Evolutionary conservation across 2,329 filamentous ascomycete genomes (phyloP).

Genomic region (Pleomassaria siparia): DNA sequence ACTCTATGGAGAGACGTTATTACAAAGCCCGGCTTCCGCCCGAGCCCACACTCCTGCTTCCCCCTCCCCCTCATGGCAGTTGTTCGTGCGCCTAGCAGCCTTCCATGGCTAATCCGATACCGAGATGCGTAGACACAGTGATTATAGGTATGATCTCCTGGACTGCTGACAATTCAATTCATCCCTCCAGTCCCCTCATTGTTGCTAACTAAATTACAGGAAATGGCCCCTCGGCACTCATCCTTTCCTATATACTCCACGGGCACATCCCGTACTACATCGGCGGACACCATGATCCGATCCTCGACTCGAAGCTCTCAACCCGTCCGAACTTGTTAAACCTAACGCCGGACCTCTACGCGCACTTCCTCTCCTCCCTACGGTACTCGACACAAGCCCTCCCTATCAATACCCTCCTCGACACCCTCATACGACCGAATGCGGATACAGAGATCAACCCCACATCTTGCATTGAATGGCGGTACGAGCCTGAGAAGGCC

Average conservation of each 20-base stretch:
- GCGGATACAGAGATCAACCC: conserved; percentile 59
- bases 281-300: conserved; percentile 57
- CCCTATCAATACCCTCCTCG: conserved; percentile 61
- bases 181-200: not conserved
- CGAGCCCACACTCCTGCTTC: conserved; percentile 16
- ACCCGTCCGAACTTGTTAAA: conserved; percentile 51
- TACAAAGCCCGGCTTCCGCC: conserved; percentile 19
- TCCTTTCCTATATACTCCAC: conserved; percentile 64
- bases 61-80: conserved; percentile 32
- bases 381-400: conserved; percentile 64
- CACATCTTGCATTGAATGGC: conserved; percentile 58
- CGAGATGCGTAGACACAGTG: conserved; percentile 44
- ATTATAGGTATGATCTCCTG: conserved; percentile 43
- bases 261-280: conserved; percentile 61
- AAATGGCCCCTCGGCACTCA: conserved; percentile 63
- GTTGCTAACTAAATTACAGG: conserved; percentile 47
- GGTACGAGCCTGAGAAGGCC: conserved; percentile 51
- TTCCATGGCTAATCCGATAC: conserved; percentile 42
- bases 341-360: conserved; percentile 54
- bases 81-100: conserved; percentile 20
- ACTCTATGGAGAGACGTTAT: too few relatives aligned
- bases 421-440: conserved; percentile 60
- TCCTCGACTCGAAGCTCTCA: conserved; percentile 59
- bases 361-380: conserved; percentile 61
- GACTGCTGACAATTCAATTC: not conserved